These are phyloP conservation scores for Sporothrix variecibatus DNA, from an alignment of 2,329 filamentous ascomycete species.

Conservation along the genomic window DNA sequence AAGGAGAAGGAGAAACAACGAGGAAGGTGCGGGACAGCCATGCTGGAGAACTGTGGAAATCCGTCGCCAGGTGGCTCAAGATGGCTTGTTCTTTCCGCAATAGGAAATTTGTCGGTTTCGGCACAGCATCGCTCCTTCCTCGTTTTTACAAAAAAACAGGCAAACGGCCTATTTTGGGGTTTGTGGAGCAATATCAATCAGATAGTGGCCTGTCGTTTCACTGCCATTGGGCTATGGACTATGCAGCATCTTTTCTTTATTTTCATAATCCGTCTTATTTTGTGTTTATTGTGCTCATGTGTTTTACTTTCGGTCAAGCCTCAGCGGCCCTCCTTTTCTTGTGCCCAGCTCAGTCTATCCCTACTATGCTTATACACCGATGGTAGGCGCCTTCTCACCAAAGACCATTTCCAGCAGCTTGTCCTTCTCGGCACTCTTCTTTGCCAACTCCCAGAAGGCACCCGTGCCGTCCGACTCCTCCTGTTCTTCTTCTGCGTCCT, in stretches of 20 bases:
- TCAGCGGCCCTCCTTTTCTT: not conserved
- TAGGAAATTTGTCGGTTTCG: not conserved
- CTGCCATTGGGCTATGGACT: not conserved
- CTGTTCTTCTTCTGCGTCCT: conserved; percentile 35
- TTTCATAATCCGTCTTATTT: not conserved
- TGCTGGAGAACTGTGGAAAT: too few relatives aligned
- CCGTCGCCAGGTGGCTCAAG: not conserved
- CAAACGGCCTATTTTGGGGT: not conserved
- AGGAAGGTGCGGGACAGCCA: too few relatives aligned
- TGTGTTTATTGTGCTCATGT: not conserved
- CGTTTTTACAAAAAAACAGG: not conserved
- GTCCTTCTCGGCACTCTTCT: conserved; percentile 32
- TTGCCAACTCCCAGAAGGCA: conserved; percentile 31
- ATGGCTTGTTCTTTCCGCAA: not conserved
- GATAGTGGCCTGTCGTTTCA: not conserved
- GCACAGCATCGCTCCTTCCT: not conserved
- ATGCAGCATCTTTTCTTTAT: not conserved
- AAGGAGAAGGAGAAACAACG: too few relatives aligned
- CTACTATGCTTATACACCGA: not conserved
- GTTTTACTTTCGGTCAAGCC: not conserved
- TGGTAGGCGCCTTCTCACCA: conserved; percentile 1
- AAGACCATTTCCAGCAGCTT: conserved; percentile 31
- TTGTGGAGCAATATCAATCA: not conserved
- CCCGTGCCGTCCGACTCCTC: conserved; percentile 33
- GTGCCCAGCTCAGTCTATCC: not conserved